Conservation (phyloP, 2,329 filamentous ascomycete genomes). For the Botrytis pseudocinerea region DNA sequence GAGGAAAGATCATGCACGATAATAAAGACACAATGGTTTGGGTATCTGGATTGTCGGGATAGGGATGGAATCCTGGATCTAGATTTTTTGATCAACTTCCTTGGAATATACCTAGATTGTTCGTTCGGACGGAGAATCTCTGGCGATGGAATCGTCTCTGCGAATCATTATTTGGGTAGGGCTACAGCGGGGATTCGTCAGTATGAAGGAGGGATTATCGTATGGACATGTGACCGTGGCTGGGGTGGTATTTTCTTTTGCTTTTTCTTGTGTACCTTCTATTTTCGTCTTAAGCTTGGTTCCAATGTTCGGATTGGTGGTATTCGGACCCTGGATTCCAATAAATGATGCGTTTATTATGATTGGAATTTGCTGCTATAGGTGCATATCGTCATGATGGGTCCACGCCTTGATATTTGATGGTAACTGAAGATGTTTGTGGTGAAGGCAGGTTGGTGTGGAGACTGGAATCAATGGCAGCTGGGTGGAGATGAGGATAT, state of each 20-base stretch:
- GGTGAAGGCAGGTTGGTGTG: constrained; percentile 2
- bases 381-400: constrained; percentile 20
- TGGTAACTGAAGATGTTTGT: neutral
- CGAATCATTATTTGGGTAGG: constrained; percentile 2
- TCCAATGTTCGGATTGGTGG: constrained; percentile 3
- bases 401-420: neutral
- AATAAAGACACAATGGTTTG: neutral
- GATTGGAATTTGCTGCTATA: constrained; percentile 13
- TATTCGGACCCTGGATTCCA: neutral
- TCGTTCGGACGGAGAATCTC: neutral
- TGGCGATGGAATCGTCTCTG: neutral
- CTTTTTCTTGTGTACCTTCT: neutral
- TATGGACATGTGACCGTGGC: neutral
- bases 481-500: constrained; percentile 17
- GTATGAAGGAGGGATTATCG: neutral
- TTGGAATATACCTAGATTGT: constrained; percentile 6
- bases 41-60: neutral
- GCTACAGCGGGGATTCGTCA: neutral
- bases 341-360: constrained; percentile 13
- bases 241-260: neutral
- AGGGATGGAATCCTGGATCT: neutral
- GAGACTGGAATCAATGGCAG: constrained; percentile 8
- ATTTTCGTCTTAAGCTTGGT: neutral
- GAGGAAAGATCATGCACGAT: neutral
- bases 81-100: constrained; percentile 3